phyloP scores from a whole-genome alignment of 192 early-diverging fungal genomes.

The Linnemannia elongata region DNA sequence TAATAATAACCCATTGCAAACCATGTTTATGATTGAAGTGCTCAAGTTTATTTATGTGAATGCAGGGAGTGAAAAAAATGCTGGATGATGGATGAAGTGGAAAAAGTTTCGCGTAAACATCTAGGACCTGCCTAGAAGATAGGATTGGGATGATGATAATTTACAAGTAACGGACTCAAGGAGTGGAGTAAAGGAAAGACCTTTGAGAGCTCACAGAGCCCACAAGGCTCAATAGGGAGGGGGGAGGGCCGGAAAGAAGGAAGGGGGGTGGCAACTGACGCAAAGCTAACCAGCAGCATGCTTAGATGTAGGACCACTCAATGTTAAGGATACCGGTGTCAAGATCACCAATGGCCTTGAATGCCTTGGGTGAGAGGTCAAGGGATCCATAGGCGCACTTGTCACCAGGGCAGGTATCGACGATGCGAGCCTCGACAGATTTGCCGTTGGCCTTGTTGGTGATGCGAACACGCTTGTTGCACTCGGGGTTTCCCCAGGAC shows the following conservation, averaged over 20 bases:
- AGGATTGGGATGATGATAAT: background rate
- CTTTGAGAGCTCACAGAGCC: background rate
- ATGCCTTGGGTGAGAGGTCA: slow-evolving; percentile 54
- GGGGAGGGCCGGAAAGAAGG: too few relatives aligned
- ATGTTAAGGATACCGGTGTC: slow-evolving; percentile 52
- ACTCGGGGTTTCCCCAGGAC: slow-evolving; percentile 49
- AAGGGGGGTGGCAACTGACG: background rate
- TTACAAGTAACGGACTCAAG: background rate
- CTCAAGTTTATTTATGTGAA: background rate
- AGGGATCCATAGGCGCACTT: slow-evolving; percentile 50
- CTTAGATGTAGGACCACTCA: slow-evolving; percentile 51
- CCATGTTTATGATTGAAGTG: background rate
- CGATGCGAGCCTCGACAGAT: slow-evolving; percentile 52
- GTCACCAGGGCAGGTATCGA: slow-evolving; percentile 60
- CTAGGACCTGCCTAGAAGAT: background rate
- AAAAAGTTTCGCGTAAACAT: background rate
- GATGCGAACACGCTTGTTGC: slow-evolving; percentile 45
- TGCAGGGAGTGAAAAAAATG: background rate
- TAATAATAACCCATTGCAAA: background rate
- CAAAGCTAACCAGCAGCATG: too few relatives aligned
- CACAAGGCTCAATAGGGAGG: background rate
- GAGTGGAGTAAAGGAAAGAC: too few relatives aligned
- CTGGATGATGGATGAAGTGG: background rate
- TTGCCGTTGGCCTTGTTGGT: slow-evolving; percentile 35
- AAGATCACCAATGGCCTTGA: slow-evolving; percentile 46